phyloP scores from a whole-genome alignment of 2,329 filamentous ascomycete genomes.

The Dothidotthia symphoricarpi region DNA sequence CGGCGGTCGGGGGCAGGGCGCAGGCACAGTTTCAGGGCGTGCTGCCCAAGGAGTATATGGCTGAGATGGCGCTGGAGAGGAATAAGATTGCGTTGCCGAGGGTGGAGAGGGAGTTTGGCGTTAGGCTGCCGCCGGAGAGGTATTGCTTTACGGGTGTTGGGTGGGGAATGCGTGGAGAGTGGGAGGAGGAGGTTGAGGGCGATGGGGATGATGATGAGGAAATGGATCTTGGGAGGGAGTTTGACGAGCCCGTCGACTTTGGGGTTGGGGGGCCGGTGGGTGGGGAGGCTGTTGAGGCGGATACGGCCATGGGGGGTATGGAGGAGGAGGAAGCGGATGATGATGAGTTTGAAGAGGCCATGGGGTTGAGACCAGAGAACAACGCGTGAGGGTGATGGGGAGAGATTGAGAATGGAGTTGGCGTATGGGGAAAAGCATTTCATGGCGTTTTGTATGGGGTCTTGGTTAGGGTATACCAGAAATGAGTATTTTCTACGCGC shows the following conservation, averaged over 20 bases:
- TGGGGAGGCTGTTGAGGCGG: conserved; percentile 19
- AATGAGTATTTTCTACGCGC: conserved; percentile 12
- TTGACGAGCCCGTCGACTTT: conserved; percentile 41
- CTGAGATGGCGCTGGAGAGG: conserved; percentile 60
- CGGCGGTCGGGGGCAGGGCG: conserved; percentile 69
- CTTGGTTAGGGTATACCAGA: conserved; percentile 25
- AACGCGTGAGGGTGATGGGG: too few species aligned
- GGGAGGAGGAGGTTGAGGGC: conserved; percentile 66
- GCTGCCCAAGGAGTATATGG: conserved; percentile 71
- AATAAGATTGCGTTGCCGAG: conserved; percentile 47
- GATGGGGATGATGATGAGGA: conserved; percentile 52
- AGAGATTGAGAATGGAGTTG: neutral
- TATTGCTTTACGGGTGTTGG: conserved; percentile 47
- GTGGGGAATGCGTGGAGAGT: conserved; percentile 47
- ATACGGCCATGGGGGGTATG: conserved; percentile 34
- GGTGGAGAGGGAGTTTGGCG: conserved; percentile 57
- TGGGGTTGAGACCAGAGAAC: conserved; percentile 19
- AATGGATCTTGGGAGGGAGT: conserved; percentile 32
- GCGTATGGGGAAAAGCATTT: conserved; percentile 13
- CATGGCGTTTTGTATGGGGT: conserved; percentile 14
- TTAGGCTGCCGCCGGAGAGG: conserved; percentile 61
- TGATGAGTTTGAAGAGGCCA: conserved; percentile 47
- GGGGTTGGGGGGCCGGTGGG: conserved; percentile 32
- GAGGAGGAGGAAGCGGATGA: conserved; percentile 44
- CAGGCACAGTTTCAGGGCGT: conserved; percentile 64